Evolutionary conservation across 768 basidiomycete species (phyloP).

Genomic region (Leccinum uliginosum): DNA sequence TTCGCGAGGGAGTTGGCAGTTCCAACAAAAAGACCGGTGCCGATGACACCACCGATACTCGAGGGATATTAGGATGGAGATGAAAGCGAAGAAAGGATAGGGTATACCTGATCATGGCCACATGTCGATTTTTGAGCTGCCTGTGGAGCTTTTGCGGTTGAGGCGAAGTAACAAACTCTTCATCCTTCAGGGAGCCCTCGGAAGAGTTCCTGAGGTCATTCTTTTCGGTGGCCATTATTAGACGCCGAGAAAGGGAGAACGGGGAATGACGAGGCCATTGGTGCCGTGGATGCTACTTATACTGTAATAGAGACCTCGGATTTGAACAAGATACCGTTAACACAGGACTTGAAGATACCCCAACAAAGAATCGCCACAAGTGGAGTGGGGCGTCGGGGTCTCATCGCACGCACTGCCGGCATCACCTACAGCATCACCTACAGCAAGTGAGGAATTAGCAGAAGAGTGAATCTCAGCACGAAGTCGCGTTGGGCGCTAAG

Average conservation of each 20-base stretch:
- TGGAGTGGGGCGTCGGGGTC: background rate
- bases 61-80: background rate
- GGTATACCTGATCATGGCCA: slow-evolving; percentile 73
- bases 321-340: background rate
- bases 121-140: slow-evolving; percentile 72
- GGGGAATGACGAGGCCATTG: background rate
- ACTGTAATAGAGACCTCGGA: background rate
- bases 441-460: background rate
- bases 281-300: background rate
- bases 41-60: slow-evolving; percentile 57
- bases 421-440: too few species aligned
- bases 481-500: background rate
- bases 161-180: slow-evolving; percentile 11
- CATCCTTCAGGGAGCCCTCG: slow-evolving; percentile 19
- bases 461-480: background rate
- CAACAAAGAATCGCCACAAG: background rate
- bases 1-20: slow-evolving; percentile 46
- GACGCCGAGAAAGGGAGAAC: background rate
- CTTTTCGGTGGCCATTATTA: slow-evolving; percentile 23
- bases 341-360: background rate
- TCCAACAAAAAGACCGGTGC: slow-evolving; percentile 67
- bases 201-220: slow-evolving; percentile 6
- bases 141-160: slow-evolving; percentile 37
- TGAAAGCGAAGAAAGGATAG: background rate
- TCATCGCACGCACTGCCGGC: background rate